Evolutionary conservation across 1,284 basidiomycete species (phyloP).

Genomic region (Pseudozyma sp.): DNA sequence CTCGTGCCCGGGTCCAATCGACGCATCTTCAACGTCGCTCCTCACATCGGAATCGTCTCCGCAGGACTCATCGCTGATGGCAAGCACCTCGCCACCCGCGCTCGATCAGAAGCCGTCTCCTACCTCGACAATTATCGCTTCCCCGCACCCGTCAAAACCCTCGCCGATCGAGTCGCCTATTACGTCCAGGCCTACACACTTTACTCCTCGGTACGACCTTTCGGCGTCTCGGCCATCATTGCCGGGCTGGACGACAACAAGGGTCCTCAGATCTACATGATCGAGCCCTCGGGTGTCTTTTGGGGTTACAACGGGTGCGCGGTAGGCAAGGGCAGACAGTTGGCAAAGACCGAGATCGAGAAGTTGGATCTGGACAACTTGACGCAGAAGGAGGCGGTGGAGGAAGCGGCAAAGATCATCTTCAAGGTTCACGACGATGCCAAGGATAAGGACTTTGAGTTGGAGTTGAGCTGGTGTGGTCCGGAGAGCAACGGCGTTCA

Average conservation of each 20-base stretch:
- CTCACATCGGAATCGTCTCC: conserved; percentile 84
- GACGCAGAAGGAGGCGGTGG: conserved; percentile 71
- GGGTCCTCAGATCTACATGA: conserved; percentile 82
- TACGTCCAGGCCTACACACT: conserved; percentile 97
- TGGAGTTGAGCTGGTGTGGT: conserved; percentile 97
- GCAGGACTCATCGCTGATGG: conserved; percentile 95
- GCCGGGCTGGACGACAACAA: conserved; percentile 85
- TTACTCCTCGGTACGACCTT: conserved; percentile 97
- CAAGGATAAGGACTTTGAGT: conserved; percentile 97
- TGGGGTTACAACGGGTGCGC: conserved; percentile 76
- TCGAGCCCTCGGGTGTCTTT: conserved; percentile 95
- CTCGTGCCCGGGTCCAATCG: conserved; percentile 92
- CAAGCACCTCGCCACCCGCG: conserved; percentile 85
- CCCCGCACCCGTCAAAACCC: conserved; percentile 82
- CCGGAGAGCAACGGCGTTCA: conserved; percentile 85
- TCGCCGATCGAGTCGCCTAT: conserved; percentile 85
- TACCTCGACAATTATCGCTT: conserved; percentile 82
- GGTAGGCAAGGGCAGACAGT: conserved; percentile 93
- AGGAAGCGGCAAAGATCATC: conserved; percentile 73
- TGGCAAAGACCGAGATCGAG: conserved; percentile 98
- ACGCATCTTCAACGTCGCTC: conserved; percentile 91
- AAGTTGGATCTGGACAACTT: conserved; percentile 87
- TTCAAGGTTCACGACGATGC: conserved; percentile 96
- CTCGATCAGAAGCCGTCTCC: conserved; percentile 84
- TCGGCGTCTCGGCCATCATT: conserved; percentile 92